Percentiles rank a stretch among this genome's conserved stretches.
Evolutionary conservation across 176 grass and related monocot genomes (phyloP).

Genomic region (Musa schizocarpa): DNA sequence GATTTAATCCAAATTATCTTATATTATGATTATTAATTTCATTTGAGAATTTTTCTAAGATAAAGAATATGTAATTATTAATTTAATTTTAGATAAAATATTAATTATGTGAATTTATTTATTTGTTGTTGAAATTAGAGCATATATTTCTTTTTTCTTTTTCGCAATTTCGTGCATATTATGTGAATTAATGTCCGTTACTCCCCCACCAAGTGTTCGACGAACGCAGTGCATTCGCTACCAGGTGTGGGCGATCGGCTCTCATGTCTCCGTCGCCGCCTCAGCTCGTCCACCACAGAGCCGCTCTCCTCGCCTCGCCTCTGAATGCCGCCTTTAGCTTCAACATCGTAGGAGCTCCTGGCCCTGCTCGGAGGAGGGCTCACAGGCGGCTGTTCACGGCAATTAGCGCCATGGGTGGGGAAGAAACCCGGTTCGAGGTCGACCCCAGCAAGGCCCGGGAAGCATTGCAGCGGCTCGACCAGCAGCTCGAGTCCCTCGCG

Average conservation of each 20-base stretch:
- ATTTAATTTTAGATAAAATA: too few species aligned
- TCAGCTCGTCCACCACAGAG: not conserved
- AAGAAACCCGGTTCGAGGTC: not conserved
- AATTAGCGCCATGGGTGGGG: not conserved
- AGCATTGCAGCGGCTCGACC: conserved; percentile 59
- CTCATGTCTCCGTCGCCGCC: not conserved
- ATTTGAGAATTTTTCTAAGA: too few species aligned
- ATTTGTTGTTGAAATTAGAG: too few species aligned
- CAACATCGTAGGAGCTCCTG: not conserved
- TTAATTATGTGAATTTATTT: too few species aligned
- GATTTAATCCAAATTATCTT: too few species aligned
- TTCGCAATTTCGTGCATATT: too few species aligned
- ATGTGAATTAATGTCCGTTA: too few species aligned
- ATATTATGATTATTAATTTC: too few species aligned
- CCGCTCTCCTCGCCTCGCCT: not conserved
- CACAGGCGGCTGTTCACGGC: not conserved
- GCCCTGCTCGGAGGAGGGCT: not conserved
- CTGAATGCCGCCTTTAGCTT: not conserved
- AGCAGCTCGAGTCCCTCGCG: conserved; percentile 56
- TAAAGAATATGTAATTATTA: too few species aligned
- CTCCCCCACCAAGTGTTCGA: too few species aligned
- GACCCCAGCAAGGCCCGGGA: conserved; percentile 25
- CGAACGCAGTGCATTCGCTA: too few species aligned
- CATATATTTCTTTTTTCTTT: too few species aligned
- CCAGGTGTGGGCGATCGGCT: not conserved